Base-by-base conservation (phyloP, 768 basidiomycete species). In the Hydnum rufescens region DNA sequence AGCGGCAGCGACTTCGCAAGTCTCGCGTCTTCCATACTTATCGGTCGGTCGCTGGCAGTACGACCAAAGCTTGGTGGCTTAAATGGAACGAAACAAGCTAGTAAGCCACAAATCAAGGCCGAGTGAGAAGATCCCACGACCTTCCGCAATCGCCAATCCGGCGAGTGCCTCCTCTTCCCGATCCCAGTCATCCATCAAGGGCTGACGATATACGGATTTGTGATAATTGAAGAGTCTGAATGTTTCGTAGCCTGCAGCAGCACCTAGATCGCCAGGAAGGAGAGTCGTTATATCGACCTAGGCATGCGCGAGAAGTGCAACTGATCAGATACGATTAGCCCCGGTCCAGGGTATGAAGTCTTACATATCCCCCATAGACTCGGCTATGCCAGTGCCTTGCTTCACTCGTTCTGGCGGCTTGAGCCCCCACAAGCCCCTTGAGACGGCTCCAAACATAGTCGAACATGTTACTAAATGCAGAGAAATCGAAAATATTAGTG, bases 231-330 rank as follows among this genome's bases (percentile, higher is more conserved):
- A 79, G 26, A 72, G 71, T 16, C 80, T 71, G 62, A 78, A 77
- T 0, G 81, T 80, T 62, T 84, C 81, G 60, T 82, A 84, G 2
- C 79, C 82, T 5, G 82, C 82, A 3, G 82, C 83, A 57, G 78
- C 74, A 0, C 83, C 83, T 18, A 86, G 71, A 53, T 83, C 79
- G 18, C 64, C 59, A 0, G 81, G 77, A 4, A 68, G 62, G 64
- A 82, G 67, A 42, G 65, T 62, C 50, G 62, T 64, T 18, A 78
- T 62, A 53, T 75, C 74, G 34, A 72, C 70, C 77, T 80, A 56
- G n/a, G n/a, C n/a, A n/a, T n/a, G n/a, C n/a, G n/a, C n/a, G n/a
- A 8, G 43, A 52, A n/a, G n/a, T n/a, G n/a, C n/a, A n/a, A n/a
- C n/a, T n/a, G n/a, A n/a, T n/a, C n/a, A n/a, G n/a, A n/a, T n/a